These are phyloP conservation scores for Ophiostoma piceae DNA, from an alignment of 2,329 filamentous ascomycete species.

Conservation along the genomic window DNA sequence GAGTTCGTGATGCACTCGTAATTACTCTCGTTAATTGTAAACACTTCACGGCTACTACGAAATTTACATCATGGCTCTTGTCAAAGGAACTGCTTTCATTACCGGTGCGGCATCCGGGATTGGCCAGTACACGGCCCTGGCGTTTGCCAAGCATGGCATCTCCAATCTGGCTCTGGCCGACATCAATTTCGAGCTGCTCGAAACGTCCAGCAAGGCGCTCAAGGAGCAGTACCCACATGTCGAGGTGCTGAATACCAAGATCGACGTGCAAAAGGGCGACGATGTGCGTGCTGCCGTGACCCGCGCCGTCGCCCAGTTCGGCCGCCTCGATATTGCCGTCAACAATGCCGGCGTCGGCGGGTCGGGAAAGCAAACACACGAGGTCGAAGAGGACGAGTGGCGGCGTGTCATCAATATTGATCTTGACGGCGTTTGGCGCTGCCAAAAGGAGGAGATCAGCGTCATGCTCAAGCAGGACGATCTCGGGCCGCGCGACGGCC, in stretches of 20 bases:
- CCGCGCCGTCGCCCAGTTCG: conserved; percentile 42
- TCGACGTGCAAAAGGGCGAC: conserved; percentile 44
- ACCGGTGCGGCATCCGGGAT: not conserved
- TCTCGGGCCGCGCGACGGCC: conserved; percentile 36
- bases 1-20: no score
- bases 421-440: conserved; percentile 53
- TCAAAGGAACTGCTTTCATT: conserved; percentile 3
- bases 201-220: conserved; percentile 35
- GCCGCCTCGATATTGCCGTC: conserved; percentile 50
- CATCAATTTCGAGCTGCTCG: conserved; percentile 37
- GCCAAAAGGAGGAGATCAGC: conserved; percentile 48
- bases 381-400: conserved; percentile 46
- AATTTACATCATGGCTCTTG: not conserved
- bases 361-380: conserved; percentile 39
- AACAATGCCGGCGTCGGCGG: conserved; percentile 52
- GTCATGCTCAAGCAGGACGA: conserved; percentile 49
- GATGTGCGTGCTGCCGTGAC: conserved; percentile 43
- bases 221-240: conserved; percentile 36
- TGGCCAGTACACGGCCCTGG: conserved; percentile 1
- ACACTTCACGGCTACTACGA: no score
- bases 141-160: conserved; percentile 27
- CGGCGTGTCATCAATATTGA: conserved; percentile 48
- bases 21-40: no score
- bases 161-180: conserved; percentile 44
- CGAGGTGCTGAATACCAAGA: conserved; percentile 33